Percentiles rank a stretch among this genome's conserved stretches.
phyloP scores from a whole-genome alignment of 805 yeast species.

The Cyberlindnera bimundalis region DNA sequence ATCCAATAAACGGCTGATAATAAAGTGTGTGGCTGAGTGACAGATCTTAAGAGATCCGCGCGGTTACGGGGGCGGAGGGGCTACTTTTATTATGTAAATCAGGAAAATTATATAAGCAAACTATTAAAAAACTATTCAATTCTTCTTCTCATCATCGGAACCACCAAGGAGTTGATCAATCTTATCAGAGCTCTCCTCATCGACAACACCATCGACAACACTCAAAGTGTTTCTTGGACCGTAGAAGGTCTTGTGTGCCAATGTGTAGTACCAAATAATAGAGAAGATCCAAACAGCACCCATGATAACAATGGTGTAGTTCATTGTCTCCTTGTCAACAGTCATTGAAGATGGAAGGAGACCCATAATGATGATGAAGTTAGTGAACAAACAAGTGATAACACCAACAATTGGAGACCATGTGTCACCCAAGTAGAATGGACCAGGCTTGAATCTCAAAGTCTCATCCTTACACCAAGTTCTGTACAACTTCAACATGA shows the following conservation, averaged over 20 bases:
- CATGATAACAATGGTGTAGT: slow-evolving; percentile 66
- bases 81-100: too few relatives aligned
- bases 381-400: slow-evolving; percentile 46
- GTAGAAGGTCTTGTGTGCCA: slow-evolving; percentile 50
- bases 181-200: too few relatives aligned
- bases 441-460: slow-evolving; percentile 56
- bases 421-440: slow-evolving; percentile 57
- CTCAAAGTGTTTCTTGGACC: slow-evolving; percentile 45
- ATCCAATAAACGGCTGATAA: too few relatives aligned
- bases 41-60: too few relatives aligned
- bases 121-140: too few relatives aligned
- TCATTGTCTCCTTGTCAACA: slow-evolving; percentile 50
- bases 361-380: slow-evolving; percentile 50
- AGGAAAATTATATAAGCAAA: too few relatives aligned
- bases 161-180: too few relatives aligned
- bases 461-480: slow-evolving; percentile 42
- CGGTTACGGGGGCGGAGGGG: too few relatives aligned
- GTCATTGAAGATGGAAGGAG: slow-evolving; percentile 54
- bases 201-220: not conserved
- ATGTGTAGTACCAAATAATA: slow-evolving; percentile 45
- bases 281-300: slow-evolving; percentile 60
- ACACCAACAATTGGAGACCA: slow-evolving; percentile 44
- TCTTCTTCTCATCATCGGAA: too few relatives aligned
- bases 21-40: too few relatives aligned
- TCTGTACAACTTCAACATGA: slow-evolving; percentile 29